Evolutionary conservation across 345 rosid genomes (phyloP).

Genomic region (Microthlaspi erraticum): DNA sequence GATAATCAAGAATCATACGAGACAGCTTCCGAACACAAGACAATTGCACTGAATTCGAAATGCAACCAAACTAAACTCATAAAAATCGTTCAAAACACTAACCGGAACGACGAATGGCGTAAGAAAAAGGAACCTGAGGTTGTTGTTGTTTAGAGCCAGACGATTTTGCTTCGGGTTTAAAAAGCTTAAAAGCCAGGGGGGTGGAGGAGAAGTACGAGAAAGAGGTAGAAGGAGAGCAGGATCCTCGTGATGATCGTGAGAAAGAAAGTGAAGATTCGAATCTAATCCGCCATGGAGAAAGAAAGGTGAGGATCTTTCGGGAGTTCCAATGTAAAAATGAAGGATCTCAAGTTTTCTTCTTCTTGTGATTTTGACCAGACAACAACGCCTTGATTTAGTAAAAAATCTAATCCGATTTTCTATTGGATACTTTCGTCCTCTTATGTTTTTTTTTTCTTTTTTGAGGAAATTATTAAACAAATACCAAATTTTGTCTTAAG

Average conservation of each 20-base stretch:
- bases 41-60: constrained; percentile 1
- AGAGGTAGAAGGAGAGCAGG: constrained; percentile 32
- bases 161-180: not conserved
- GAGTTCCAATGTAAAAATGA: constrained; percentile 30
- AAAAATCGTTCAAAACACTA: not conserved
- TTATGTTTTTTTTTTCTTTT: not conserved
- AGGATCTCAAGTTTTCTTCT: not conserved
- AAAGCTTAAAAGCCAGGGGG: not conserved
- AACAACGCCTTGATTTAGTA: constrained; percentile 28
- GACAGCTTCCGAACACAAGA: not conserved
- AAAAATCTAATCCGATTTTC: constrained; percentile 28
- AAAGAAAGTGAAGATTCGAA: constrained; percentile 34
- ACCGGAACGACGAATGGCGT: constrained; percentile 4
- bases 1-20: not conserved
- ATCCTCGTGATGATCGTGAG: constrained; percentile 27
- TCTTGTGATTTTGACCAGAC: constrained; percentile 29
- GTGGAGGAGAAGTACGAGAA: constrained; percentile 25
- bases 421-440: constrained; percentile 18
- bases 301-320: not conserved
- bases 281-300: constrained; percentile 6
- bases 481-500: not conserved
- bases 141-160: constrained; percentile 1
- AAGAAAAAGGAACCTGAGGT: constrained; percentile 5
- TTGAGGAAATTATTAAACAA: not conserved
- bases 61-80: not conserved